phyloP scores from a whole-genome alignment of 2,329 filamentous ascomycete genomes.

The Alternaria brassicae region DNA sequence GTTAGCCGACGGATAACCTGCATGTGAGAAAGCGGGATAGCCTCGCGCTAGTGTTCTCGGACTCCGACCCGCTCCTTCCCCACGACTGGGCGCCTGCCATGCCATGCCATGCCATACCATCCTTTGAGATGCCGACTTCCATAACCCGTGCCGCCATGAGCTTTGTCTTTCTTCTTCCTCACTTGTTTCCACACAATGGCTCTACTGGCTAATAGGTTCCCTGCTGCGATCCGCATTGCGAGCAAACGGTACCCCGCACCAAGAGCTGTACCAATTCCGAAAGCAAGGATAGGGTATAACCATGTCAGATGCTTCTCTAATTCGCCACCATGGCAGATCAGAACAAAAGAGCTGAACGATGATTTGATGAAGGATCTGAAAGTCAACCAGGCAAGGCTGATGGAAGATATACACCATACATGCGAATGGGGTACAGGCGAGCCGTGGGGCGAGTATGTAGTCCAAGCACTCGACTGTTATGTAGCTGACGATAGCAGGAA shows the following conservation, averaged over 20 bases:
- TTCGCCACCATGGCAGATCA: conserved; percentile 46
- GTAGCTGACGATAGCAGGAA: conserved; percentile 44
- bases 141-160: conserved; percentile 12
- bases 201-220: conserved; percentile 16
- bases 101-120: conserved; percentile 22
- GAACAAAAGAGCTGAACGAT: conserved; percentile 59
- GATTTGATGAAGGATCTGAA: conserved; percentile 61
- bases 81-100: conserved; percentile 28
- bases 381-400: conserved; percentile 66
- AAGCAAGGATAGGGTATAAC: conserved; percentile 6
- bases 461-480: background rate
- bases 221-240: conserved; percentile 27
- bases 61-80: conserved; percentile 22
- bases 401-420: conserved; percentile 69
- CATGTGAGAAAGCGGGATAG: conserved; percentile 21
- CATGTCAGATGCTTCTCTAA: conserved; percentile 38
- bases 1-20: conserved; percentile 23
- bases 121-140: conserved; percentile 23
- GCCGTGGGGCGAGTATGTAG: conserved; percentile 68
- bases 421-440: conserved; percentile 72
- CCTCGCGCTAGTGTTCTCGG: conserved; percentile 30
- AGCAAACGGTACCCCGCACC: conserved; percentile 31
- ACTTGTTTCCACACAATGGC: conserved; percentile 20
- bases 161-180: conserved; percentile 7
- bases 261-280: conserved; percentile 13